A percentile compares a stretch with the other conserved stretches of the same genome.
Evolutionary conservation across 2,329 filamentous ascomycete species (phyloP).

Genomic region (Fonsecaea pugnacius): DNA sequence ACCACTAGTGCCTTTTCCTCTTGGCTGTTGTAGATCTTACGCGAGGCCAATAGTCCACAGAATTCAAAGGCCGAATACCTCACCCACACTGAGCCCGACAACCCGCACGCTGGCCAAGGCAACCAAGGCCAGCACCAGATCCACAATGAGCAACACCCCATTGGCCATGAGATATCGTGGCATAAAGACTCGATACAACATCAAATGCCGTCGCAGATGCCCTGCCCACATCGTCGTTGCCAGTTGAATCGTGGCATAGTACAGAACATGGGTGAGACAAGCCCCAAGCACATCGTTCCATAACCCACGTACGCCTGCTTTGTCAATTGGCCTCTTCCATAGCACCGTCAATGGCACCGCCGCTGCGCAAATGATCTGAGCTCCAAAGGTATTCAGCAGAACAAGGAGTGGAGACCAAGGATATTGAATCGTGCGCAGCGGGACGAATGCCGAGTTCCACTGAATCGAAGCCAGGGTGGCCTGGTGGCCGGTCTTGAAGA

Average conservation of each 20-base stretch:
- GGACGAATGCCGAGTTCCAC: constrained; percentile 95
- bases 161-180: constrained; percentile 87
- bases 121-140: constrained; percentile 71
- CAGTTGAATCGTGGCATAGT: constrained; percentile 80
- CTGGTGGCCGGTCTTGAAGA: constrained; percentile 97
- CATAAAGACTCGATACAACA: constrained; percentile 93
- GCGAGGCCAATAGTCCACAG: not conserved
- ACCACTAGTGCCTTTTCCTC: not conserved
- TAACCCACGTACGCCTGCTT: constrained; percentile 57
- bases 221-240: constrained; percentile 91
- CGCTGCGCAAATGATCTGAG: constrained; percentile 80
- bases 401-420: constrained; percentile 87
- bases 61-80: constrained; percentile 80
- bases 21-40: constrained; percentile 6
- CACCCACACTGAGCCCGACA: constrained; percentile 77
- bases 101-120: constrained; percentile 74
- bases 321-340: constrained; percentile 85
- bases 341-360: constrained; percentile 80
- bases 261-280: constrained; percentile 74
- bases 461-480: constrained; percentile 85
- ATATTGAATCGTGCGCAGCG: constrained; percentile 71
- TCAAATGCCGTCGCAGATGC: constrained; percentile 84
- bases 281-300: constrained; percentile 66
- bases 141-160: constrained; percentile 72
- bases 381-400: constrained; percentile 82